These are phyloP conservation scores for Dioscorea zingiberensis DNA, from an alignment of 106 monocot species.

Conservation along the genomic window DNA sequence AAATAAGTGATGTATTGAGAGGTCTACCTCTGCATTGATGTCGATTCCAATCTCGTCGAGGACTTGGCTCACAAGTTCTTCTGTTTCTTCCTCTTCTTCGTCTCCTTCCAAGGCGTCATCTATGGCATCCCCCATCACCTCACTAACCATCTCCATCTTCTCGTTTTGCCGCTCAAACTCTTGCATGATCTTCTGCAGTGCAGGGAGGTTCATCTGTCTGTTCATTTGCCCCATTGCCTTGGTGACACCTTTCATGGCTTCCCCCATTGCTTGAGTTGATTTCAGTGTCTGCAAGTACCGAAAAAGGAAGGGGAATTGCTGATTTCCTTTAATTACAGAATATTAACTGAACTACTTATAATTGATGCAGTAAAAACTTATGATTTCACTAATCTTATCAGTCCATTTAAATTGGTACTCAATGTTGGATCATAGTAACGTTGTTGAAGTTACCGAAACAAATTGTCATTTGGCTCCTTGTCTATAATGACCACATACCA, in stretches of 20 bases:
- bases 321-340: too few species aligned
- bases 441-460: too few species aligned
- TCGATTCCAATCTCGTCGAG: slow-evolving; percentile 98
- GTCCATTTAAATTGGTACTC: too few species aligned
- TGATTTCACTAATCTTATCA: too few species aligned
- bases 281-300: slow-evolving; percentile 59
- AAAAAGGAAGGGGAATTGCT: too few species aligned
- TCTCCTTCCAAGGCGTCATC: slow-evolving; percentile 97
- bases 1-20: neutral
- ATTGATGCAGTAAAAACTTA: too few species aligned
- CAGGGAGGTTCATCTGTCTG: slow-evolving; percentile 89
- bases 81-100: slow-evolving; percentile 91
- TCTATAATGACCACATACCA: too few species aligned
- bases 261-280: slow-evolving; percentile 93
- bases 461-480: too few species aligned
- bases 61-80: slow-evolving; percentile 91
- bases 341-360: too few species aligned
- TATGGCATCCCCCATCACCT: slow-evolving; percentile 88
- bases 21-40: slow-evolving; percentile 69
- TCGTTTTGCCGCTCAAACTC: slow-evolving; percentile 96
- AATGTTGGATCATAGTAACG: too few species aligned
- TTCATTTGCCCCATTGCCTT: slow-evolving; percentile 99
- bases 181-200: slow-evolving; percentile 90
- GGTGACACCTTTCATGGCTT: slow-evolving; percentile 98
- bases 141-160: slow-evolving; percentile 88